Base-by-base conservation (phyloP, 805 yeast genomes). In the Schwanniomyces yamadae region DNA sequence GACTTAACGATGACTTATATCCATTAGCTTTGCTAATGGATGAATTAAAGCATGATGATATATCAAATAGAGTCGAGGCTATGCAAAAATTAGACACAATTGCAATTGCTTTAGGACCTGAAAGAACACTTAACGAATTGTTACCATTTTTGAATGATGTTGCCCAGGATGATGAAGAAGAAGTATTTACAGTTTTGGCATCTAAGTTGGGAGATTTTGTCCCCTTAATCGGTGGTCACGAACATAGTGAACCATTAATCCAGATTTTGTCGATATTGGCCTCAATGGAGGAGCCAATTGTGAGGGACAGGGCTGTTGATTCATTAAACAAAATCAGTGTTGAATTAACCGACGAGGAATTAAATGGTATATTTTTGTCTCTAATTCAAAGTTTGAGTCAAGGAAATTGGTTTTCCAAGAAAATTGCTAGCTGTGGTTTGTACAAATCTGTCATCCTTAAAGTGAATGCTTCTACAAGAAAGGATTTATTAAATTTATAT, bases 131-230 rank as follows among this genome's bases (percentile, higher is more conserved):
- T 41, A 75, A 75, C 31, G 99, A 93, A 59, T 73, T 93, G 55
- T 71, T 93, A 36, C 97, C 98, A 23, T 93, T 91, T 54, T 73
- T 93, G 43, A 87, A 82, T 48, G 90, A 84, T 42, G 93, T 84
- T 17, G 88, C 90, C 7, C 93, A 86, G 47, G 99, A 93, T 52
- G 99, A 95, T 59, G 99, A 93, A 64, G 99, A 93, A 62, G 99
- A 93, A 64, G 96, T 93, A 5, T 83, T 91, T 62, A 87, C 96
- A 1, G 91, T 89, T 14, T 74, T 95, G 44, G 97, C 97, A 3
- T 87, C 84, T 49, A 91, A 90, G 68, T 67, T 93, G 49, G 95
- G 95, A 14, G 77, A 78, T 39, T 91, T 93, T 59, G 80, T 89
- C 23, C 95, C 96, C 4, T 77, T 80, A 41, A 80, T 93, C 39